Base-by-base conservation (phyloP, 306 rosid species). In the Begonia fuchsioides region DNA sequence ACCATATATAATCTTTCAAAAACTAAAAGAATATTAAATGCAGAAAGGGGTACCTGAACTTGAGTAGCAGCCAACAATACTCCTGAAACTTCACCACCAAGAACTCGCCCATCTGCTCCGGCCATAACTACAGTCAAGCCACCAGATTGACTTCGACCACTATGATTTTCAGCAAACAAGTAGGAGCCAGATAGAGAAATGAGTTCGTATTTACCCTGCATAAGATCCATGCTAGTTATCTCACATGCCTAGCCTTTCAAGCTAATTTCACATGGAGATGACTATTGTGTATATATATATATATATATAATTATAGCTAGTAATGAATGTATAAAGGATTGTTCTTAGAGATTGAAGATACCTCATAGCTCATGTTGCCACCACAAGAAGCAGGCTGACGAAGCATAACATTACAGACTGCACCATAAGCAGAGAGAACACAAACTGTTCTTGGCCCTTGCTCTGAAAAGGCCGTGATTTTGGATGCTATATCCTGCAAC, bases 31-130 rank as follows among this genome's bases (percentile, higher is more conserved):
- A 26, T 4, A 26, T 26, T 26, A 26, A 26, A 26, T 26, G 47
- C 10, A n/a, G 12, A 32, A 14, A 57, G 50, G n/a, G 38, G 45
- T 75, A 84, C 98, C 95, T 82, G 94, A 8, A 85, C 80, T 0
- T 66, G 66, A 0, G 87, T 59, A 10, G 85, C 82, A 7, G 98
- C 95, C 56, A 69, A 49, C 26, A 85, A 82, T 63, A 47, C 55
- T 54, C 92, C 94, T 32, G 69, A 62, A 71, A 90, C 93, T 40
- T 72, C 74, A 8, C 98, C 98, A 32, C 93, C 94, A 53, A 79
- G 49, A 64, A 82, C 73, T 43, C 59, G 73, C 50, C 94, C 84
- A 56, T 77, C 83, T 50, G 74, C 45, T 48, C 83, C 78, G 6
- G 77, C 87, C 38, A 90, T 61, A 32, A 75, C 38, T 17, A 77